These are phyloP conservation scores for Colletotrichum euphorbiae DNA, from an alignment of 2,329 filamentous ascomycete genomes.

Conservation along the genomic window DNA sequence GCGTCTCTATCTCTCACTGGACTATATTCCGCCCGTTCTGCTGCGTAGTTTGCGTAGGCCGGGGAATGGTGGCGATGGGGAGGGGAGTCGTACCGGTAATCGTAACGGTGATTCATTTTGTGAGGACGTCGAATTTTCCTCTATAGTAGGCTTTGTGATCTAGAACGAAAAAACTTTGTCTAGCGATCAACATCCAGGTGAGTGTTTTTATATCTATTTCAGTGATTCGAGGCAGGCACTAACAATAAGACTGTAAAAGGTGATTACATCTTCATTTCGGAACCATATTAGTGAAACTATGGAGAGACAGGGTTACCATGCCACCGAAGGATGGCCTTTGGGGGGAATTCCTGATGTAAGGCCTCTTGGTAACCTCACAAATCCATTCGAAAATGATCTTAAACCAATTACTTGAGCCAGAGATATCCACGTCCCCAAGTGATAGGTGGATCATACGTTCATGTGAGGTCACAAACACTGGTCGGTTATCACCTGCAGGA, in stretches of 20 bases:
- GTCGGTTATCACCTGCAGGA: background rate
- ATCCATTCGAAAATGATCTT: background rate
- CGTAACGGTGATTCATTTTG: slow-evolving; percentile 14
- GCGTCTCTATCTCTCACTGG: background rate
- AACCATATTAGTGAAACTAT: background rate
- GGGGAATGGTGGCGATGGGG: slow-evolving; percentile 4
- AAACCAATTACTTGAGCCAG: background rate
- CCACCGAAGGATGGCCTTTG: background rate
- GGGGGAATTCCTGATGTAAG: background rate
- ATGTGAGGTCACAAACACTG: background rate
- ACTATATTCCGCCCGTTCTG: background rate
- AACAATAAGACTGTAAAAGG: too few relatives aligned
- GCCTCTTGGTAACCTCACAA: background rate
- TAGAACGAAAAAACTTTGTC: background rate
- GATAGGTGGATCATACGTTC: slow-evolving; percentile 6
- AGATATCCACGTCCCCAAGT: background rate
- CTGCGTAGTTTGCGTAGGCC: background rate
- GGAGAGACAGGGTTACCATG: background rate
- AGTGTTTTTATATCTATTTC: background rate
- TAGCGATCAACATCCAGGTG: background rate
- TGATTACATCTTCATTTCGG: background rate
- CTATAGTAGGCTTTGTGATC: background rate
- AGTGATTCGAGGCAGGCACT: background rate
- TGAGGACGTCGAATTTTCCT: background rate
- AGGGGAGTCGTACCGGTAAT: background rate